Evolutionary conservation across 495 filamentous ascomycete species (phyloP).

Genomic region (Sporormia fimetaria): DNA sequence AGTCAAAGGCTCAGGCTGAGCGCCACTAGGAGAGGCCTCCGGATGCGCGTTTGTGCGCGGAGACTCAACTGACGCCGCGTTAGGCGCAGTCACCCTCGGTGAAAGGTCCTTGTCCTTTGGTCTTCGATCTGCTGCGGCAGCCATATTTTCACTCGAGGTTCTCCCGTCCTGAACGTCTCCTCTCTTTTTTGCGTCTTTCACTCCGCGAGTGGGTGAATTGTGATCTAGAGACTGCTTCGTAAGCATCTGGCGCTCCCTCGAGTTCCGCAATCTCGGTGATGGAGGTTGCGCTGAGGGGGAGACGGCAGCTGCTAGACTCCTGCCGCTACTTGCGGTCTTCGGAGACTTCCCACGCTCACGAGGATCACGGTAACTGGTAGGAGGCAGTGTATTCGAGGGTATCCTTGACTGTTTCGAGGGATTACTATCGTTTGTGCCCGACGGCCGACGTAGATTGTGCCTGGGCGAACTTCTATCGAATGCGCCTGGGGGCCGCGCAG

Average conservation of each 20-base stretch:
- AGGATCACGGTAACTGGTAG: conserved; percentile 12
- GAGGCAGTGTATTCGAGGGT: conserved; percentile 1
- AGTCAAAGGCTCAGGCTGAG: conserved; percentile 7
- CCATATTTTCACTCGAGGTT: no score
- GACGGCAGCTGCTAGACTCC: conserved; percentile 54
- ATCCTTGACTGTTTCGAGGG: neutral
- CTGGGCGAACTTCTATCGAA: conserved; percentile 6
- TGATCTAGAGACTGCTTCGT: conserved; percentile 39
- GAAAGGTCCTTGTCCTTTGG: no score
- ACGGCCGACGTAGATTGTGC: neutral
- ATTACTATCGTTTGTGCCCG: neutral
- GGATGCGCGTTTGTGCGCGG: no score
- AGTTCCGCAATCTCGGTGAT: conserved; percentile 71
- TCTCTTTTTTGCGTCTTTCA: neutral
- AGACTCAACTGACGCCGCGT: neutral
- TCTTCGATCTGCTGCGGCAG: no score
- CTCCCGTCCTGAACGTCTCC: no score
- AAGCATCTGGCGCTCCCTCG: conserved; percentile 67
- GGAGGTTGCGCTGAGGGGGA: conserved; percentile 48
- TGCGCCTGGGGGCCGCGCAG: neutral
- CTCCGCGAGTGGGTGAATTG: no score
- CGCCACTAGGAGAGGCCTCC: no score
- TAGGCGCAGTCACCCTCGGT: no score
- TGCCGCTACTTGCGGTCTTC: conserved; percentile 27
- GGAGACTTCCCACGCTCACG: conserved; percentile 15